Evolutionary conservation across 2,329 filamentous ascomycete species (phyloP).

Genomic region (Epichloe uncinata): DNA sequence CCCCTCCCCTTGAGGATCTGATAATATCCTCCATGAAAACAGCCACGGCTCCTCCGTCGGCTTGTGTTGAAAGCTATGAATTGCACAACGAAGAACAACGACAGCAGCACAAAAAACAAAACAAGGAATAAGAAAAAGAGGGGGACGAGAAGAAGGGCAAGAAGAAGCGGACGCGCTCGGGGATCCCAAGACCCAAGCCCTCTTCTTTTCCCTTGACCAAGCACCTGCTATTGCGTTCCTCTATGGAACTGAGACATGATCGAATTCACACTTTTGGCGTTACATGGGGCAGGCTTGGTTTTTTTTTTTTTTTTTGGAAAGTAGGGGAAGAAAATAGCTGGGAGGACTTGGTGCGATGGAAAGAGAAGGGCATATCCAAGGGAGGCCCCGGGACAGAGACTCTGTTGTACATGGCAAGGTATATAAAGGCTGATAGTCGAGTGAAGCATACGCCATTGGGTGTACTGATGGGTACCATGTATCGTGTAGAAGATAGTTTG

Average conservation of each 20-base stretch:
- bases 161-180: neutral
- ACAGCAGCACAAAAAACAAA: neutral
- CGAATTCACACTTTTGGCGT: neutral
- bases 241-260: neutral
- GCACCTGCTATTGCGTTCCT: neutral
- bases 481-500: neutral
- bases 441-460: neutral
- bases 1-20: neutral
- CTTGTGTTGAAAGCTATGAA: neutral
- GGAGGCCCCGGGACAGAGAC: neutral
- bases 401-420: neutral
- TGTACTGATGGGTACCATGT: neutral
- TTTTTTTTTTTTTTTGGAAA: too few species aligned
- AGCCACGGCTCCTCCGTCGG: neutral
- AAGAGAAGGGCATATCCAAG: neutral
- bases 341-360: neutral
- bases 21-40: neutral
- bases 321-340: neutral
- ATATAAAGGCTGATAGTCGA: neutral
- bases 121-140: neutral
- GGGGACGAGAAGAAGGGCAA: neutral
- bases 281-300: neutral
- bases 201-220: neutral
- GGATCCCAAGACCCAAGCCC: neutral
- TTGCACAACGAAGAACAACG: neutral